Conservation (phyloP, 441 rosid genomes). For the Omphalea diandra region DNA sequence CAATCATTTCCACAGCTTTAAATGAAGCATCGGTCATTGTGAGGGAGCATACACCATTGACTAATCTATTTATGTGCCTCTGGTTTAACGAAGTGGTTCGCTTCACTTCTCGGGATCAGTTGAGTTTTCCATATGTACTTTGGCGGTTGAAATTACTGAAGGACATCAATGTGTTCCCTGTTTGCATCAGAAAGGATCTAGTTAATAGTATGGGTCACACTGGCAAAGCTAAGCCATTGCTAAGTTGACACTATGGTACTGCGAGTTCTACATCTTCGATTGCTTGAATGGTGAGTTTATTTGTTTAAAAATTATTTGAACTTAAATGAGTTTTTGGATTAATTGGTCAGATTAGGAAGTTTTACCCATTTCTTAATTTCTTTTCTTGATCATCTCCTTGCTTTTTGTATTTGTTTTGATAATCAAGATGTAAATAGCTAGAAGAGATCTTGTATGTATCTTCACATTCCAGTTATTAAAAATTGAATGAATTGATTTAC, state of each 20-base stretch:
- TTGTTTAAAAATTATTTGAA: too few relatives aligned
- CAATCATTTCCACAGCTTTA: slow-evolving; percentile 53
- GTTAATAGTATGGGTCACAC: slow-evolving; percentile 89
- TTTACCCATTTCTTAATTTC: not conserved
- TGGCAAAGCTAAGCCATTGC: slow-evolving; percentile 83
- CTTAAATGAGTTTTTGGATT: too few relatives aligned
- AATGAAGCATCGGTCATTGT: slow-evolving; percentile 90
- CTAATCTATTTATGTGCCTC: slow-evolving; percentile 86
- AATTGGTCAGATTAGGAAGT: not conserved
- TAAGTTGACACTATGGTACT: slow-evolving; percentile 19
- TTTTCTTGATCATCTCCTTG: not conserved
- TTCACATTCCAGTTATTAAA: not conserved
- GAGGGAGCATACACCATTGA: slow-evolving; percentile 78
- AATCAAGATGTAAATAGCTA: not conserved
- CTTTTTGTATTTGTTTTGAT: not conserved
- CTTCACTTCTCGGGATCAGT: slow-evolving; percentile 93
- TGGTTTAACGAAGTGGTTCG: slow-evolving; percentile 99
- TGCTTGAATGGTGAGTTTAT: not conserved
- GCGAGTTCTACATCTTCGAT: not conserved
- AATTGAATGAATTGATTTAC: too few relatives aligned
- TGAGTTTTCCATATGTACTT: slow-evolving; percentile 88
- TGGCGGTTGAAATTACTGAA: slow-evolving; percentile 79
- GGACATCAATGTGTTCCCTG: slow-evolving; percentile 81
- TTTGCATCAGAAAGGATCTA: slow-evolving; percentile 87
- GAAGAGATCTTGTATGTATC: not conserved